Percentiles rank a stretch among this genome's conserved stretches.
phyloP scores from a whole-genome alignment of 2,329 filamentous ascomycete genomes.

The Phyllosticta citriasiana region DNA sequence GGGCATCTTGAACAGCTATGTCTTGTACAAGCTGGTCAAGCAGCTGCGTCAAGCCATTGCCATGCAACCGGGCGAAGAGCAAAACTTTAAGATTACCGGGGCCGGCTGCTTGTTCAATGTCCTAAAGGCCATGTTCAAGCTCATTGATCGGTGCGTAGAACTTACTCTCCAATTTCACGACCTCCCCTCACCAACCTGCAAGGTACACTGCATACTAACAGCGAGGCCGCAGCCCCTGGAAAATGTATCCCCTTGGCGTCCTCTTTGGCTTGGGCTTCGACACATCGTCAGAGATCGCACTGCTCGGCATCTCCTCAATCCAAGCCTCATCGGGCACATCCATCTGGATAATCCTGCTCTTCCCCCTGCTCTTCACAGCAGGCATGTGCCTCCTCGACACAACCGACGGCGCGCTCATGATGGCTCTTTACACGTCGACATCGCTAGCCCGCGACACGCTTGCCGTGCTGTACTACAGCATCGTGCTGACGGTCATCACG shows the following conservation, averaged over 20 bases:
- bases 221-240: conserved; percentile 56
- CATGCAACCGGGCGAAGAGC: conserved; percentile 29
- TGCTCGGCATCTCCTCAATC: conserved; percentile 81
- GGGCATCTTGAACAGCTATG: conserved; percentile 75
- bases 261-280: conserved; percentile 88
- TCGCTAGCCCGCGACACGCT: conserved; percentile 69
- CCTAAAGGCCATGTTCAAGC: conserved; percentile 64
- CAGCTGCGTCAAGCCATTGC: conserved; percentile 55
- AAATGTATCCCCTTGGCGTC: conserved; percentile 87
- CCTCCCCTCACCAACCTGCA: neutral
- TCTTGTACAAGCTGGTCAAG: conserved; percentile 66
- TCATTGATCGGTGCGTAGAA: conserved; percentile 45
- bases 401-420: conserved; percentile 88
- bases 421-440: conserved; percentile 78
- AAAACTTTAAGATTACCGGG: conserved; percentile 59
- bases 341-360: conserved; percentile 90
- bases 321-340: conserved; percentile 78
- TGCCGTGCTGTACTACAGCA: conserved; percentile 90
- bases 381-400: conserved; percentile 96
- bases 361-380: conserved; percentile 81
- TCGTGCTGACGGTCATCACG: conserved; percentile 74
- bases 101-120: conserved; percentile 64
- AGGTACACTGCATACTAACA: neutral
- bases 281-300: conserved; percentile 85
- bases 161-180: neutral